Base-by-base conservation (phyloP, 1,284 basidiomycete genomes). In the Trametes pubescens region DNA sequence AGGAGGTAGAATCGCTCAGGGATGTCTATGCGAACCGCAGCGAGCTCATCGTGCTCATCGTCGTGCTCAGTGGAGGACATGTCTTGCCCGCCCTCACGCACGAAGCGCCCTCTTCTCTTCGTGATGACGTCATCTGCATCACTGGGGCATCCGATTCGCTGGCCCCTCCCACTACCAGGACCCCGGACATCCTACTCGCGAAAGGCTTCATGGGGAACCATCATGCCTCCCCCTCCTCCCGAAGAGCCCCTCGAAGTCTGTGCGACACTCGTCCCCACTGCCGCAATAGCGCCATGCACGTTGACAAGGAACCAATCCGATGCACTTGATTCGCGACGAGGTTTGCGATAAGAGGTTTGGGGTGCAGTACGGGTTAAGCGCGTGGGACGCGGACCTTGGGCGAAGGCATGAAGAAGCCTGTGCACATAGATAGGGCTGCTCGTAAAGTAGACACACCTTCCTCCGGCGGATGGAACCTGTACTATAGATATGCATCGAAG, bases 1-100 rank as follows among this genome's bases (percentile, higher is more conserved):
- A 93, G 77, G 56, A 78, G 72, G 67, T 79, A 80, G 64, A 74
- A 76, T 37, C 75, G 77, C 44, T 71, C 68, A 8, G 80, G 79
- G 52, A 82, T 74, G 46, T 74, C 74, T 57, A 82, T 62, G 63
- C 74, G 77, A 65, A 81, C 75, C n/a, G 75, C 66, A 51, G 62
- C 57, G 13, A 61, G 54, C 47, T n/a, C 29, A 32, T 32, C 29
- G 29, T n/a, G 43, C 24, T 64, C 64, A 57, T 69, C 65, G 64
- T 68, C 54, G 63, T 67, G 48, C 29, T 60, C 65, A 32, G 68
- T 59, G 51, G 64, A 67, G 65, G 68, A 68, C 70, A 71, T 72
- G 59, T 61, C 59, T 65, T 62, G 51, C 24, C 53, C 64, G 67
- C 51, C 62, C 64, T 47, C 46, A 38, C 52, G 38, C 58, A 6